Evolutionary conservation across 345 rosid species (phyloP).

Genomic region (Psidium guajava): DNA sequence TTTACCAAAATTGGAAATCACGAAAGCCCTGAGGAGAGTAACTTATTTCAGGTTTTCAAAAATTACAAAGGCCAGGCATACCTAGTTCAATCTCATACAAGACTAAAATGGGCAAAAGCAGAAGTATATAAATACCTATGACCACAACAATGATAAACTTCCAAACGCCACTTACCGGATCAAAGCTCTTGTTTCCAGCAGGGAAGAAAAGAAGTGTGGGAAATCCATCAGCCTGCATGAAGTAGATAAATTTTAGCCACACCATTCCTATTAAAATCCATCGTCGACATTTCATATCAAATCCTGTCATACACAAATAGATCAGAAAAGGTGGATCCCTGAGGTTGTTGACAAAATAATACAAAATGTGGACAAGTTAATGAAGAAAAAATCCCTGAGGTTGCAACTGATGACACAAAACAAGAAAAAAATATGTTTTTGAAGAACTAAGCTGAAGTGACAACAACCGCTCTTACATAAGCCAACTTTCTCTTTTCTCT

Average conservation of each 20-base stretch:
- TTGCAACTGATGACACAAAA: background rate
- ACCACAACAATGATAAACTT: background rate
- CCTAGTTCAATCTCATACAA: background rate
- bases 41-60: background rate
- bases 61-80: background rate
- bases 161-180: conserved; percentile 51
- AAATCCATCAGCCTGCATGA: conserved; percentile 75
- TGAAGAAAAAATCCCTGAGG: background rate
- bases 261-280: background rate
- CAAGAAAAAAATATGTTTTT: background rate
- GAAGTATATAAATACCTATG: background rate
- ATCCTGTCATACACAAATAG: background rate
- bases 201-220: conserved; percentile 97
- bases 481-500: background rate
- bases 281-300: background rate
- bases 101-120: background rate
- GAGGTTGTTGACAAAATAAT: background rate
- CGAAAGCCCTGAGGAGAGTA: background rate
- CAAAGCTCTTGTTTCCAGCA: conserved; percentile 94
- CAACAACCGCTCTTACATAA: background rate
- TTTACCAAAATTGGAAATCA: background rate
- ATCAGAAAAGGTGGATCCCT: background rate
- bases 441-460: background rate
- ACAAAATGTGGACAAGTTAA: background rate
- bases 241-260: background rate